These are phyloP conservation scores for Adansonia gregorii DNA, from an alignment of 441 rosid species.

Conservation along the genomic window DNA sequence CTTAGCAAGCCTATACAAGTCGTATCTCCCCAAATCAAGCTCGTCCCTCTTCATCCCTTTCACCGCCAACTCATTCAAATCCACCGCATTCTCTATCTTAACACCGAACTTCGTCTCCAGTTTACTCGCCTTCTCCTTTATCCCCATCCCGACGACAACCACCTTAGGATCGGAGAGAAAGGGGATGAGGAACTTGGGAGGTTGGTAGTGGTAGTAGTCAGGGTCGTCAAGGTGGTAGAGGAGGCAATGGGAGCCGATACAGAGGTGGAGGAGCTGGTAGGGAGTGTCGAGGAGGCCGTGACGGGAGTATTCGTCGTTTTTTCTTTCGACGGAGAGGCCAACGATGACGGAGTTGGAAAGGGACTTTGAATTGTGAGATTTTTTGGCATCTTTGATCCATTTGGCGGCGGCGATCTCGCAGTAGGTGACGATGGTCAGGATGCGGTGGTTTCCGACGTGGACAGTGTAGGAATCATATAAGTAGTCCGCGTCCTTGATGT, in stretches of 20 bases:
- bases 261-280: not conserved
- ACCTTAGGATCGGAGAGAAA: not conserved
- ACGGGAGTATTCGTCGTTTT: not conserved
- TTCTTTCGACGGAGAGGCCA: not conserved
- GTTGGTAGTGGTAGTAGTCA: not conserved
- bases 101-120: not conserved
- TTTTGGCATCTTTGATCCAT: not conserved
- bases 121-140: not conserved
- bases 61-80: slow-evolving; percentile 15
- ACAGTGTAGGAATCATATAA: not conserved
- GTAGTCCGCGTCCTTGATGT: not conserved
- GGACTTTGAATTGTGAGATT: not conserved
- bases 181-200: not conserved
- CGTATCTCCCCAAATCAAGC: slow-evolving; percentile 3
- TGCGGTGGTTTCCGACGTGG: not conserved
- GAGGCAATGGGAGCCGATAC: slow-evolving; percentile 9
- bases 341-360: not conserved
- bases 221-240: not conserved
- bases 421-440: slow-evolving; percentile 15
- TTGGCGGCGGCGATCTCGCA: not conserved
- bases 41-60: slow-evolving; percentile 11
- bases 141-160: not conserved
- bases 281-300: not conserved
- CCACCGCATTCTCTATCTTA: slow-evolving; percentile 4
- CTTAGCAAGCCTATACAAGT: slow-evolving; percentile 8